Evolutionary conservation across 495 filamentous ascomycete genomes (phyloP), one percentile per base, ranked within the genome.

Genomic region (Physcia stellaris): DNA sequence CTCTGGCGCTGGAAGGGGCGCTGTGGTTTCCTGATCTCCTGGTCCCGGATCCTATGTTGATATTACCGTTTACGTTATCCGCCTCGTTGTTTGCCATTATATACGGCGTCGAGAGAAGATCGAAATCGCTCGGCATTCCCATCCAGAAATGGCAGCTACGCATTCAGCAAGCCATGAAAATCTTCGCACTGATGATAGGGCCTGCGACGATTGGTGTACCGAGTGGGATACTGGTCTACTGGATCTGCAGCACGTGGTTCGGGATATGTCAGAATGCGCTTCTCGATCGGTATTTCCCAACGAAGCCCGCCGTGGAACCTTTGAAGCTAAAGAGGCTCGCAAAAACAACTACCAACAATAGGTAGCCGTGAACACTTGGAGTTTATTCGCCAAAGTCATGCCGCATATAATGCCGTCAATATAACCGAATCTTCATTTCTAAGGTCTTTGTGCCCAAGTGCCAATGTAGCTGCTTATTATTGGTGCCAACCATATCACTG

Each of bases 1-100:
- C 66, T 17, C 51, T 88, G 4, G 66, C 68, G 1, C 60, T 57
- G 2, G 87, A 84, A 45, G 87, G 87, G 9, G 71, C 71, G 3
- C 63, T 85, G 5, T 96, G 86, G 85, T 87, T 90, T 52, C 66
- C 71, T 3, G 70, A 94, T 56, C 71, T 96, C 4, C 63, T 78
- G 11, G 63, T 60, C 4, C 61, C 79, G 17, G 87, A 95, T 52
- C 70, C 82, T 1, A 67, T 69, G 18, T 62, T 75, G n/a, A 45
- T 75, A 16, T 66, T 95, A 1, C 83, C 86, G 0, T 43, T 71
- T 12, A 45, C 69, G 0, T 58, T 87, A 12, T 73, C 68, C 1
- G 60, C 51, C 5, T 36, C 61, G 16, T 41, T 79, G 4, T 51
- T 73, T 16, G 36, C 49, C 4, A 71, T 70, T 22, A 32, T 46